Evolutionary conservation across 257 asterid species (phyloP).

Genomic region (Eustoma russellianum): DNA sequence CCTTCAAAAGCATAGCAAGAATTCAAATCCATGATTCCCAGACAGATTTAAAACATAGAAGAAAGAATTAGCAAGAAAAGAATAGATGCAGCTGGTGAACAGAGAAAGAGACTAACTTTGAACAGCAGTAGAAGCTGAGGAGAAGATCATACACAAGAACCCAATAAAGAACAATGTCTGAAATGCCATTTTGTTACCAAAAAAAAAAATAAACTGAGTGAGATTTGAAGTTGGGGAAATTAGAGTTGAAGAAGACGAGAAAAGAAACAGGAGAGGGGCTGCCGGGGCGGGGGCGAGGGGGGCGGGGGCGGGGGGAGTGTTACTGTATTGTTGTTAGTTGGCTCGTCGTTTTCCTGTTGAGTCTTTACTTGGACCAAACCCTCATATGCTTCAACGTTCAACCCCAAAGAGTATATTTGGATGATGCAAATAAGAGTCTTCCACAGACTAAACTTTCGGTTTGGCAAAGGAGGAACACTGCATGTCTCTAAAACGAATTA

Average conservation of each 20-base stretch:
- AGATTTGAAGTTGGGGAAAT: not conserved
- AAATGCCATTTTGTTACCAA: constrained; percentile 21
- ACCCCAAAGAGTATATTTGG: no score
- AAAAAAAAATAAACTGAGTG: constrained; percentile 12
- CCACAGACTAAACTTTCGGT: no score
- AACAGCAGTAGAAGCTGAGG: constrained; percentile 31
- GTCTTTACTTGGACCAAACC: no score
- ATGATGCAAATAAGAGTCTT: no score
- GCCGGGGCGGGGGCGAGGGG: no score
- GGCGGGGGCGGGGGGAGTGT: no score
- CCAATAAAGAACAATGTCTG: constrained; percentile 11
- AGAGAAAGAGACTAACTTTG: constrained; percentile 4
- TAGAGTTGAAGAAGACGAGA: constrained; percentile 4
- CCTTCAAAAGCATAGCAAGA: no score
- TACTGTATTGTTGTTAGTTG: no score
- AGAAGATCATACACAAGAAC: constrained; percentile 15
- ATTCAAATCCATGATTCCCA: not conserved
- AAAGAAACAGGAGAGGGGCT: not conserved
- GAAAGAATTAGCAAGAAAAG: not conserved
- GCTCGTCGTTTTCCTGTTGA: no score
- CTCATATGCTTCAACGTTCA: no score
- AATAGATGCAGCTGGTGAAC: not conserved
- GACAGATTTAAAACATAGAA: not conserved
- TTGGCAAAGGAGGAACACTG: no score
- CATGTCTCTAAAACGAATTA: not conserved